phyloP scores from a whole-genome alignment of 2,329 filamentous ascomycete genomes.

The Calonectria honghensis region DNA sequence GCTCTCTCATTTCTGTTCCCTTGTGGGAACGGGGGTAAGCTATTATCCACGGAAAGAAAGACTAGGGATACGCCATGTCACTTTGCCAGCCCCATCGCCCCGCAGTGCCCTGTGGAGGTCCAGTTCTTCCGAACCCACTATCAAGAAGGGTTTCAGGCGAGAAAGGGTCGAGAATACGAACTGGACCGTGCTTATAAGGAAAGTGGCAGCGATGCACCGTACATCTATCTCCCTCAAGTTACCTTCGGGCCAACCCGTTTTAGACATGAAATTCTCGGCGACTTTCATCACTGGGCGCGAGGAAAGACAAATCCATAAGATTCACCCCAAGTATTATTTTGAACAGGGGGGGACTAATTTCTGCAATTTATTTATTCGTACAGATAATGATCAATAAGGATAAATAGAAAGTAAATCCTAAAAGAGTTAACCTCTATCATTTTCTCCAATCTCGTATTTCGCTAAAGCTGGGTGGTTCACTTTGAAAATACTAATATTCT shows the following conservation, averaged over 20 bases:
- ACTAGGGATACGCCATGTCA: background rate
- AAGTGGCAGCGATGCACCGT: background rate
- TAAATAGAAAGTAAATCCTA: no score
- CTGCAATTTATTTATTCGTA: no score
- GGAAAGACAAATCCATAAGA: background rate
- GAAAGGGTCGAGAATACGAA: background rate
- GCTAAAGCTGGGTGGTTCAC: background rate
- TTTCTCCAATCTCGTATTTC: background rate
- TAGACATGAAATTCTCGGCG: background rate
- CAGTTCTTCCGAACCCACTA: background rate
- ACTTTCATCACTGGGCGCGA: background rate
- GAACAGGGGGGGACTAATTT: background rate
- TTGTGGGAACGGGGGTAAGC: no score
- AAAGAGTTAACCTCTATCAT: no score
- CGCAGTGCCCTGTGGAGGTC: background rate
- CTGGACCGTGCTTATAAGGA: background rate
- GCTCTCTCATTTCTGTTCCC: no score
- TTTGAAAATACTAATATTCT: no score
- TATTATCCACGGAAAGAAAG: no score
- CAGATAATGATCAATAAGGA: no score
- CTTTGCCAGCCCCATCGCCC: background rate
- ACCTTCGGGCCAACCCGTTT: background rate
- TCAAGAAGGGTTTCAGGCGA: background rate
- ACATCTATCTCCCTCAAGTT: background rate
- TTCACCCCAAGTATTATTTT: fast-evolving